Conservation (phyloP, 306 rosid genomes). For the Cyclanthera cordifolia region DNA sequence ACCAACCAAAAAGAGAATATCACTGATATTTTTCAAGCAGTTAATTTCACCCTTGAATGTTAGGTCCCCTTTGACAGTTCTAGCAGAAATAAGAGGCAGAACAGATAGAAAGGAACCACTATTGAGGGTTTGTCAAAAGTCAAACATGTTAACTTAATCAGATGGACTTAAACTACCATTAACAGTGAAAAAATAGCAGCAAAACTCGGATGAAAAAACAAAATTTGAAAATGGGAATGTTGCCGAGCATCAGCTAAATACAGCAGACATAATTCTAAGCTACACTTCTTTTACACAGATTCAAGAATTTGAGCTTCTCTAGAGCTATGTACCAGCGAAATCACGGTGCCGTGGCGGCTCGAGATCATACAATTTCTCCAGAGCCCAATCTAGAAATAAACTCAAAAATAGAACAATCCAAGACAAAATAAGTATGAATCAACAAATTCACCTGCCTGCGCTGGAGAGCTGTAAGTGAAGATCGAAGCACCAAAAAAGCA, state of each 20-base stretch:
- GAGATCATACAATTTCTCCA: conserved; percentile 6
- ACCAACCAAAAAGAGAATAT: not conserved
- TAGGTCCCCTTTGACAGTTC: not conserved
- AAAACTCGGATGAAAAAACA: not conserved
- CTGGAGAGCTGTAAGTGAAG: conserved; percentile 22
- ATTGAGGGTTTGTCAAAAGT: not conserved
- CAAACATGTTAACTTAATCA: not conserved
- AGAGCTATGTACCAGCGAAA: not conserved
- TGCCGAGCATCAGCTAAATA: conserved; percentile 5
- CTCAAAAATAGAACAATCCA: conserved; percentile 28
- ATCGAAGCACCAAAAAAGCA: conserved; percentile 19
- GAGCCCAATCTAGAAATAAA: conserved; percentile 48
- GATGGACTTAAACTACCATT: not conserved
- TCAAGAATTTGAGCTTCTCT: conserved; percentile 9
- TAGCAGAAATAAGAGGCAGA: not conserved
- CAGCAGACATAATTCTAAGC: conserved; percentile 9
- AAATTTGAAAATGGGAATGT: conserved; percentile 4
- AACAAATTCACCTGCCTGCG: conserved; percentile 45
- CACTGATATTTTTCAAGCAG: not conserved
- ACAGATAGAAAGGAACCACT: not conserved
- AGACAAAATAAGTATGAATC: conserved; percentile 47
- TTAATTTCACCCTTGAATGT: not conserved
- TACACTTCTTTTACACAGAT: conserved; percentile 5
- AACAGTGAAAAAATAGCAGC: not conserved
- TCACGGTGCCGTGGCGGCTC: not conserved